Evolutionary conservation across 2,329 filamentous ascomycete species (phyloP), one percentile per base, ranked within the genome.

Genomic region (Pyrenophora tritici-repentis): DNA sequence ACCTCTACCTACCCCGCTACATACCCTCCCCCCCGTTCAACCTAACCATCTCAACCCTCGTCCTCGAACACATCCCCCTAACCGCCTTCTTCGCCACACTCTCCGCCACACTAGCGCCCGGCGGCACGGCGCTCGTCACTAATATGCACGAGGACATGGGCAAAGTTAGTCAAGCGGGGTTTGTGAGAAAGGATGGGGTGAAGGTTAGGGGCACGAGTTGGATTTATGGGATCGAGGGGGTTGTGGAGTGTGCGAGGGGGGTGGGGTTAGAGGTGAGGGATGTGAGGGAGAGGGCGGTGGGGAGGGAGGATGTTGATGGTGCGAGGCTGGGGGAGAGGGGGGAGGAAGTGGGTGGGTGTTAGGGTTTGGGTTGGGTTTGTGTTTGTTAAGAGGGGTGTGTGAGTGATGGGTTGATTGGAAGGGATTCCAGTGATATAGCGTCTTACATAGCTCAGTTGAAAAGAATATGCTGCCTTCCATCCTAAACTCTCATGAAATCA

Each of bases 111-210:
- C 70, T 76, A 4, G 60, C 58, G 2, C 71, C 74, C 0, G 77
- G 77, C 0, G 84, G 81, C 0, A 69, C 79, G 40, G 71, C 86
- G 4, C 72, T 87, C 8, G 62, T 88, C n/a, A 87, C 84, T 1
- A 88, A 87, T 61, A 88, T 88, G 86, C 86, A 88, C 65, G 70
- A 78, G 1, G 81, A 86, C 3, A 87, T 88, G 84, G 85, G 84
- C 1, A 55, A 56, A 12, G 75, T 79, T 13, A 81, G 79, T 20
- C 83, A 85, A 62, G 85, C 85, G 0, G 85, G 86, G 0, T 88
- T 88, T 61, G 75, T 83, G 10, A 82, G 84, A 6, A 71, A 68
- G 14, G 78, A 78, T 1, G 71, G 63, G 1, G 59, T 73, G 3
- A 87, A 88, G 73, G 78, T 88, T 13, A 73, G 83, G 39, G 83